A percentile compares a stretch with the other conserved stretches of the same genome.
Conservation (phyloP, 305 asterid species). For the Fraxinus ornus region DNA sequence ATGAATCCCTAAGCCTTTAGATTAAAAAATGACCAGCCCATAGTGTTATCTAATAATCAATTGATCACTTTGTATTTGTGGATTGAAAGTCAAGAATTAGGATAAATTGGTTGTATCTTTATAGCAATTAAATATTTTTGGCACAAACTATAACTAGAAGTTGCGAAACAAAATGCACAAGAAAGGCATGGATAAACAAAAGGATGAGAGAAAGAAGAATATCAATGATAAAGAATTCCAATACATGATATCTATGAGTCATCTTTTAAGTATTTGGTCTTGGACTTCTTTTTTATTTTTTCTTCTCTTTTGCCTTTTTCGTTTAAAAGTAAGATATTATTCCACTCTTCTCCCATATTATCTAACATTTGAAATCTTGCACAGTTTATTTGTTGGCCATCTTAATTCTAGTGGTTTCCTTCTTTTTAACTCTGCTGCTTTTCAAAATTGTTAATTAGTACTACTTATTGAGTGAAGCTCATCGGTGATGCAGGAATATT, state of each 20-base stretch:
- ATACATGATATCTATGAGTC: not conserved
- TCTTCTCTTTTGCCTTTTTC: not conserved
- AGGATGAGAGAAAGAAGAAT: not conserved
- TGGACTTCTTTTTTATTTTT: not conserved
- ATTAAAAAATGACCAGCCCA: not conserved
- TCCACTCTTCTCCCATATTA: not conserved
- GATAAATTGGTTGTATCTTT: not conserved
- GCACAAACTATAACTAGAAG: not conserved
- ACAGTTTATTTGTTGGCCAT: slow-evolving; percentile 1
- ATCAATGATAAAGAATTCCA: not conserved
- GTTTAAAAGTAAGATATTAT: not conserved
- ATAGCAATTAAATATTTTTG: not conserved
- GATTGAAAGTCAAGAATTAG: not conserved
- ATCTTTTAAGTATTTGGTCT: not conserved
- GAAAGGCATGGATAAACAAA: not conserved
- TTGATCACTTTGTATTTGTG: not conserved
- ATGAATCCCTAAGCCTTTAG: not conserved
- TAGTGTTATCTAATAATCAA: not conserved
- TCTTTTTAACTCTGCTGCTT: slow-evolving; percentile 16
- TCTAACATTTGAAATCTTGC: not conserved
- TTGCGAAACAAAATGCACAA: not conserved
- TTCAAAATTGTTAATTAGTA: slow-evolving; percentile 18
- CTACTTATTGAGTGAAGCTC: slow-evolving; percentile 20
- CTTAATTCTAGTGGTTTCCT: not conserved
- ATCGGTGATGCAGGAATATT: slow-evolving; percentile 61